A percentile compares a stretch with the other conserved stretches of the same genome.
These are phyloP conservation scores for Bipolaris zeicola DNA, from an alignment of 2,329 filamentous ascomycete species.

Conservation along the genomic window DNA sequence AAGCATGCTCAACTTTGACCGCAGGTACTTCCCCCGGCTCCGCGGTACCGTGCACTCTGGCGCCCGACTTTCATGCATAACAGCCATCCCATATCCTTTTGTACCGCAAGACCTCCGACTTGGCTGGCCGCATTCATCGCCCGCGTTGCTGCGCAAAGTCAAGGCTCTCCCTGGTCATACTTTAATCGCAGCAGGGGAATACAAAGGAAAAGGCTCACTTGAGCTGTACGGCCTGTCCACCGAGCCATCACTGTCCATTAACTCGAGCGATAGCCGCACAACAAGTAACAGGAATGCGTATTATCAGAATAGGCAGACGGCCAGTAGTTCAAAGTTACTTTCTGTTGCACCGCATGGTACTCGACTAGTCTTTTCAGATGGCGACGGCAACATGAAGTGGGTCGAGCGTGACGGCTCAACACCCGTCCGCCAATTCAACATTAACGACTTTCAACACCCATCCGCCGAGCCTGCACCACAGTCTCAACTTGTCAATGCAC, in stretches of 20 bases:
- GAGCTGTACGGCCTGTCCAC: constrained; percentile 76
- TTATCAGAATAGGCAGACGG: constrained; percentile 76
- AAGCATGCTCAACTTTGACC: constrained; percentile 86
- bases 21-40: constrained; percentile 80
- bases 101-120: constrained; percentile 67
- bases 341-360: constrained; percentile 82
- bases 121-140: constrained; percentile 59
- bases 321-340: constrained; percentile 78
- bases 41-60: constrained; percentile 83
- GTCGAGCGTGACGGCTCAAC: constrained; percentile 78
- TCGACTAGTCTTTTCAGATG: constrained; percentile 81
- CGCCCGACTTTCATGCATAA: constrained; percentile 74
- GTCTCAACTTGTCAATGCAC: constrained; percentile 2
- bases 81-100: constrained; percentile 71
- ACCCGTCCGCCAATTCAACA: constrained; percentile 61
- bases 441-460: constrained; percentile 52
- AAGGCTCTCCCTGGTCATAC: constrained; percentile 65
- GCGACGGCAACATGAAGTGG: constrained; percentile 85
- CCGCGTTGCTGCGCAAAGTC: constrained; percentile 59
- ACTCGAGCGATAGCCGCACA: constrained; percentile 37
- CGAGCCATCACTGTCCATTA: constrained; percentile 35
- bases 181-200: constrained; percentile 83
- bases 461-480: background rate
- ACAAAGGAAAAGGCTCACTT: constrained; percentile 87
- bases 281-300: constrained; percentile 51